These are phyloP conservation scores for Globisporangium nagaii DNA, from an alignment of 352 stramenopile genomes.

Conservation along the genomic window DNA sequence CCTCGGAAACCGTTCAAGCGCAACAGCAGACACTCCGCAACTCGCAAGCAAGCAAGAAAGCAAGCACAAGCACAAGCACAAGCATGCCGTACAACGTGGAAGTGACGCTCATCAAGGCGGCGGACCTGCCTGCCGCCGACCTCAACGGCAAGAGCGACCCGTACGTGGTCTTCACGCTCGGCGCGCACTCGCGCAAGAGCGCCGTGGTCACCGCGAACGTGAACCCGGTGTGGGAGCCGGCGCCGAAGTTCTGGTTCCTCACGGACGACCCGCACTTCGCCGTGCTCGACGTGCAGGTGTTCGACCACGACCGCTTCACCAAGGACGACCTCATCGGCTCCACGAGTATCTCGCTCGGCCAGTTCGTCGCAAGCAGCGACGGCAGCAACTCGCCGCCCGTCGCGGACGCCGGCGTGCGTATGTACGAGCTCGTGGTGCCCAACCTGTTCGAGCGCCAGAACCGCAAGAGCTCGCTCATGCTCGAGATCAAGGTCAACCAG, in stretches of 20 bases:
- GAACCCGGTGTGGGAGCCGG: constrained; percentile 63
- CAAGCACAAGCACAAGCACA: background rate
- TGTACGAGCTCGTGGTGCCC: constrained; percentile 60
- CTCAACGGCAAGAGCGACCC: constrained; percentile 84
- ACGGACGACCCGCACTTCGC: constrained; percentile 42
- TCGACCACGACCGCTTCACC: constrained; percentile 70
- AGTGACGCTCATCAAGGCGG: constrained; percentile 65
- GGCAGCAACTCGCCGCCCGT: background rate
- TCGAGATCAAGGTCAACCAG: constrained; percentile 68
- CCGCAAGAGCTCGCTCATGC: constrained; percentile 63
- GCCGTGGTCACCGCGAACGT: constrained; percentile 49
- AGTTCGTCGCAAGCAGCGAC: constrained; percentile 34
- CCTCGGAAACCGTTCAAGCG: no score
- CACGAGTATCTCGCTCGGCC: constrained; percentile 40
- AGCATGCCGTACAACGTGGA: constrained; percentile 50
- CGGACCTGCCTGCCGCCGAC: constrained; percentile 66
- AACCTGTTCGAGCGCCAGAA: constrained; percentile 50
- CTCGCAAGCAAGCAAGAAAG: background rate
- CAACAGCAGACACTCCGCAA: constrained; percentile 1
- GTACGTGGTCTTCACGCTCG: constrained; percentile 74
- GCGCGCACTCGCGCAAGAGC: constrained; percentile 61
- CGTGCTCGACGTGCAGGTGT: constrained; percentile 61
- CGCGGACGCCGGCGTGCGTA: constrained; percentile 34
- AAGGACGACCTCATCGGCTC: constrained; percentile 78
- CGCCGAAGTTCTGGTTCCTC: constrained; percentile 64